Conservation (phyloP, 2,329 filamentous ascomycete genomes). For the Xylariaceae sp. region DNA sequence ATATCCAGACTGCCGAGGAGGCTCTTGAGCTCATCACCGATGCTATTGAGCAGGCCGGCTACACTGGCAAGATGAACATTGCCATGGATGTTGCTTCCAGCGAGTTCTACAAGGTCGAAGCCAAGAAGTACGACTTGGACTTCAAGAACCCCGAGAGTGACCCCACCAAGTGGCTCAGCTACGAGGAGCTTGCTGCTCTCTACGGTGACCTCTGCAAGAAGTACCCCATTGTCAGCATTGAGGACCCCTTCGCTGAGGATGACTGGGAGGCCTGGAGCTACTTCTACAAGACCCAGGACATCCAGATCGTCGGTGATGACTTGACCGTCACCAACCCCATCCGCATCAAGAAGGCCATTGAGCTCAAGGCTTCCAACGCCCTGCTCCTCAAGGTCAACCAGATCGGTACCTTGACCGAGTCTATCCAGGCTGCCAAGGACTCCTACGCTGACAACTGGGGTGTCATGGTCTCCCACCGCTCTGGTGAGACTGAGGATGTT, state of each 20-base stretch:
- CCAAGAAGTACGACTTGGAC: conserved; percentile 99
- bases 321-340: conserved; percentile 98
- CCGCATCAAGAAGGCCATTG: conserved; percentile 99
- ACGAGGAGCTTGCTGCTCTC: conserved; percentile 89
- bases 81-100: conserved; percentile 98
- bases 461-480: conserved; percentile 99
- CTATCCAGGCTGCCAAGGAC: conserved; percentile 98
- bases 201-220: conserved; percentile 86
- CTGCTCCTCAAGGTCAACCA: conserved; percentile 99
- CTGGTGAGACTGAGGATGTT: conserved; percentile 98
- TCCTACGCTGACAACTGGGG: conserved; percentile 94
- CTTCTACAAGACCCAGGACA: conserved; percentile 98
- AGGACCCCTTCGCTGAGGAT: conserved; percentile 98
- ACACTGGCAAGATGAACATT: conserved; percentile 94
- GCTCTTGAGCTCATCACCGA: conserved; percentile 93
- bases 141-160: conserved; percentile 99
- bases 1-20: conserved; percentile 96
- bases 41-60: conserved; percentile 90
- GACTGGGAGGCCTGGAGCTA: conserved; percentile 99
- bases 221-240: conserved; percentile 98
- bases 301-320: conserved; percentile 98
- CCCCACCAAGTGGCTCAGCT: conserved; percentile 94
- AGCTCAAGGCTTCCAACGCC: conserved; percentile 97
- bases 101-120: conserved; percentile 98
- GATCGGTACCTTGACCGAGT: conserved; percentile 97